Base-by-base conservation (phyloP, 83 land plant species). In the Diphasiastrum complanatum region DNA sequence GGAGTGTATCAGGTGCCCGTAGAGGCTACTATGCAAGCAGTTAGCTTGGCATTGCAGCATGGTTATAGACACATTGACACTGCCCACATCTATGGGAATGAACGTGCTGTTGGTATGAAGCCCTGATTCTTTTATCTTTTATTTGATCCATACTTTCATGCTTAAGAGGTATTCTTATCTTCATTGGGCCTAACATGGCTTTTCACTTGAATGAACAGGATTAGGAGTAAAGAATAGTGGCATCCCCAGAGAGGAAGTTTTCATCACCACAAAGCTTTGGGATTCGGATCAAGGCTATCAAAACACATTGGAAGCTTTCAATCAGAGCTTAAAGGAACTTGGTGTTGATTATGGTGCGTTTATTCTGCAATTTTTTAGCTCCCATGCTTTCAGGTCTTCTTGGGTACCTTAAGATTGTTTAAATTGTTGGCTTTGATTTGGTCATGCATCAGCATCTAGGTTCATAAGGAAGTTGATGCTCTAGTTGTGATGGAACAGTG, bases 41-140 rank as follows among this genome's bases (percentile, higher is more conserved):
- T 61, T 8, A 14, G 33, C 23, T 25, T 23, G 0, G 76, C 76
- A 18, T 41, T 73, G 24, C 22, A 67, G 35, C 31, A 26, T 14
- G 76, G 76, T 12, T 73, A 73, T 49, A 63, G 76, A 2, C 76
- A 73, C 49, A 73, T 73, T 65, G 76, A 73, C 65, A 59, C 76
- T 0, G 76, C 76, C 5, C 59, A 50, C 22, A 20, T 73, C 22
- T 73, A 73, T 38, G 58, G 64, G 30, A 73, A 73, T 58, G 76
- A 73, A 40, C 58, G 40, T 49, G 72, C 73, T 33, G 76, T 73
- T 19, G 76, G 75, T 71, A 43, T 12, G 69, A n/a, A n/a, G n/a
- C n/a, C n/a, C n/a, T n/a, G n/a, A 38, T 8, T 38, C 14, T 38
- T 38, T 38, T 38, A 8, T 14, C 43, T 14, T 38, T 38, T 50